These are phyloP conservation scores for Apiospora marii DNA, from an alignment of 2,329 filamentous ascomycete species.

Conservation along the genomic window DNA sequence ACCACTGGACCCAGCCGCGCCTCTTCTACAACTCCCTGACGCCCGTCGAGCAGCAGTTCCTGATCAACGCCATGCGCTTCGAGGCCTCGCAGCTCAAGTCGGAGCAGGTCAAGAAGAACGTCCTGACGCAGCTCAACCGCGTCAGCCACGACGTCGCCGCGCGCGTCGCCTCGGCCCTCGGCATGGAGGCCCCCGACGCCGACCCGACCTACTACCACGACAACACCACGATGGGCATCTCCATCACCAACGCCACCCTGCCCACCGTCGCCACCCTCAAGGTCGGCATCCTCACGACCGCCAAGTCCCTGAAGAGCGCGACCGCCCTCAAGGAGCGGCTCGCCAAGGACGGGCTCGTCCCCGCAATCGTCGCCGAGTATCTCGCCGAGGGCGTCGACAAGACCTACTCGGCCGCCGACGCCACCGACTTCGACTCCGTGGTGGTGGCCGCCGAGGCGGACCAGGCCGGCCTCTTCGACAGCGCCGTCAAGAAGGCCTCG, in stretches of 20 bases:
- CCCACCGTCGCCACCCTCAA: constrained; percentile 68
- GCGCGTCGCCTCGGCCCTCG: constrained; percentile 70
- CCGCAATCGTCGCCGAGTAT: constrained; percentile 67
- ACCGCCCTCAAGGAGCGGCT: constrained; percentile 58
- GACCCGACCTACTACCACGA: constrained; percentile 73
- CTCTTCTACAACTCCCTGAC: constrained; percentile 78
- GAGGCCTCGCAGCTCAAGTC: constrained; percentile 69
- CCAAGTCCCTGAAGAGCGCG: constrained; percentile 55
- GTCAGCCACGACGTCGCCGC: constrained; percentile 72
- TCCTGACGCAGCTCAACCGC: constrained; percentile 73
- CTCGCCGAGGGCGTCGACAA: constrained; percentile 62
- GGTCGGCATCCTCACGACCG: constrained; percentile 67
- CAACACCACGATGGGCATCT: constrained; percentile 69
- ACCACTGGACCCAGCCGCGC: constrained; percentile 76
- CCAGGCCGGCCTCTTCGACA: constrained; percentile 54
- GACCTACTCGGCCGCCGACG: constrained; percentile 72
- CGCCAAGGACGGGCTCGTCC: constrained; percentile 58
- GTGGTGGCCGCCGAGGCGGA: constrained; percentile 64
- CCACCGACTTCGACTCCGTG: constrained; percentile 68
- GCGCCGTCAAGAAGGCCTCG: constrained; percentile 44
- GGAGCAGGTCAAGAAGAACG: constrained; percentile 66
- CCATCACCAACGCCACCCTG: constrained; percentile 65
- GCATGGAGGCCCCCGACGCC: constrained; percentile 62
- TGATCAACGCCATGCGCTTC: constrained; percentile 78
- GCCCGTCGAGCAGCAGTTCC: constrained; percentile 71